Percentiles rank a stretch among this genome's conserved stretches.
Evolutionary conservation across 2,329 filamentous ascomycete species (phyloP).

Genomic region (Colletotrichum aenigma): DNA sequence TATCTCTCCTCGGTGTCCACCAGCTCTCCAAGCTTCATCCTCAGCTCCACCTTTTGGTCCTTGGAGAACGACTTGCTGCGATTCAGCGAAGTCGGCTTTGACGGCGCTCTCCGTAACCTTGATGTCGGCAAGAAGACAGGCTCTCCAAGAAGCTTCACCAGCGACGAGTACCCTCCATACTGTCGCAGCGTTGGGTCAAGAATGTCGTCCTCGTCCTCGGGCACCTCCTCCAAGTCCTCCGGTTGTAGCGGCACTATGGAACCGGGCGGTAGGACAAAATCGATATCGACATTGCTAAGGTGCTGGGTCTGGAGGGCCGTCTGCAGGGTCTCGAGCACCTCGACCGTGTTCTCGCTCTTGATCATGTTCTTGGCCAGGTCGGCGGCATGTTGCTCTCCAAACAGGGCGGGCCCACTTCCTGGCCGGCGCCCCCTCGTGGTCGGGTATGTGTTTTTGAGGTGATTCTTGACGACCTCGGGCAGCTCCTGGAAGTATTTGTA

Average conservation of each 20-base stretch:
- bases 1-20: constrained; percentile 95
- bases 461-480: constrained; percentile 74
- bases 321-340: constrained; percentile 75
- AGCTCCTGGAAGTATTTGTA: constrained; percentile 95
- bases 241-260: constrained; percentile 70
- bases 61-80: constrained; percentile 78
- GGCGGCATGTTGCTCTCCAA: constrained; percentile 91
- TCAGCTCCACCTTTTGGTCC: constrained; percentile 82
- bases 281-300: constrained; percentile 84
- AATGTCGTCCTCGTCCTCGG: constrained; percentile 69
- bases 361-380: constrained; percentile 86
- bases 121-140: constrained; percentile 87
- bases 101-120: constrained; percentile 82
- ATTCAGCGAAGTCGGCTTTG: constrained; percentile 81
- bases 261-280: constrained; percentile 82
- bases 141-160: constrained; percentile 82
- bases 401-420: constrained; percentile 71
- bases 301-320: constrained; percentile 81
- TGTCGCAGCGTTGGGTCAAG: constrained; percentile 68
- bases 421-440: constrained; percentile 60
- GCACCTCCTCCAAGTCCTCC: constrained; percentile 63
- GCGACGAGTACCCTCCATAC: constrained; percentile 77
- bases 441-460: constrained; percentile 65
- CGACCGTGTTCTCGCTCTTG: constrained; percentile 75
- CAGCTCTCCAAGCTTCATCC: constrained; percentile 88